A percentile compares a stretch with the other conserved stretches of the same genome.
Evolutionary conservation across 768 basidiomycete species (phyloP).

Genomic region (Auriscalpium orientale): DNA sequence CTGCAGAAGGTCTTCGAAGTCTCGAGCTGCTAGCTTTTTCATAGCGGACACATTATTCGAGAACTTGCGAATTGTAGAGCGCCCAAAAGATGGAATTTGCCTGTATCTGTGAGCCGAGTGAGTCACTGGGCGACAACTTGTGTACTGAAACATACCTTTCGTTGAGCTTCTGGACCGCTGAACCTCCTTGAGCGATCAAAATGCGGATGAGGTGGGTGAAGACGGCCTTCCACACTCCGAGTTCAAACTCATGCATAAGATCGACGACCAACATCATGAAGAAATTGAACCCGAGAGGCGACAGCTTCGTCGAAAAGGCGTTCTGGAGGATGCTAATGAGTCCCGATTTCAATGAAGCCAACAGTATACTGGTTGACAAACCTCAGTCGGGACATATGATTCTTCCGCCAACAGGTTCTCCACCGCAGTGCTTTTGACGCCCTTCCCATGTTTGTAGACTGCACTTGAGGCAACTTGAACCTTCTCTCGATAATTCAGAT

Average conservation of each 20-base stretch:
- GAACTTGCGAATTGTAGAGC: slow-evolving; percentile 17
- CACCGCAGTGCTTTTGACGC: too few species aligned
- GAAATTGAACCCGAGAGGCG: slow-evolving; percentile 17
- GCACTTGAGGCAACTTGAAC: neutral
- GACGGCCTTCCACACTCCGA: slow-evolving; percentile 31
- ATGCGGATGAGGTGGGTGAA: slow-evolving; percentile 32
- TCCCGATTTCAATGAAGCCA: neutral
- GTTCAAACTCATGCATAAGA: slow-evolving; percentile 34
- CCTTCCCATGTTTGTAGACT: too few species aligned
- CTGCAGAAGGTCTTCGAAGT: slow-evolving; percentile 24
- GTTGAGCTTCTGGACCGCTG: slow-evolving; percentile 20
- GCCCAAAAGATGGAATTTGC: slow-evolving; percentile 21
- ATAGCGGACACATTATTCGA: slow-evolving; percentile 14
- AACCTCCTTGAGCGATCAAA: slow-evolving; percentile 13
- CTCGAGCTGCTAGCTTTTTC: slow-evolving; percentile 18
- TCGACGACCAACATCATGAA: slow-evolving; percentile 26
- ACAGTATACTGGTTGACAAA: slow-evolving; percentile 7
- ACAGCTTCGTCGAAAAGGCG: slow-evolving; percentile 24
- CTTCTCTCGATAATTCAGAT: neutral
- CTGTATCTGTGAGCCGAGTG: slow-evolving; percentile 2
- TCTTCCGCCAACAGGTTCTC: slow-evolving; percentile 10
- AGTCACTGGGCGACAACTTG: neutral
- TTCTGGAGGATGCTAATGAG: slow-evolving; percentile 22
- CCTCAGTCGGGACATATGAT: slow-evolving; percentile 25
- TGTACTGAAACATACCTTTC: slow-evolving; percentile 8